Evolutionary conservation across 2,329 filamentous ascomycete genomes (phyloP), one percentile per base, ranked within the genome.

Genomic region (Pseudomassariella vexata): DNA sequence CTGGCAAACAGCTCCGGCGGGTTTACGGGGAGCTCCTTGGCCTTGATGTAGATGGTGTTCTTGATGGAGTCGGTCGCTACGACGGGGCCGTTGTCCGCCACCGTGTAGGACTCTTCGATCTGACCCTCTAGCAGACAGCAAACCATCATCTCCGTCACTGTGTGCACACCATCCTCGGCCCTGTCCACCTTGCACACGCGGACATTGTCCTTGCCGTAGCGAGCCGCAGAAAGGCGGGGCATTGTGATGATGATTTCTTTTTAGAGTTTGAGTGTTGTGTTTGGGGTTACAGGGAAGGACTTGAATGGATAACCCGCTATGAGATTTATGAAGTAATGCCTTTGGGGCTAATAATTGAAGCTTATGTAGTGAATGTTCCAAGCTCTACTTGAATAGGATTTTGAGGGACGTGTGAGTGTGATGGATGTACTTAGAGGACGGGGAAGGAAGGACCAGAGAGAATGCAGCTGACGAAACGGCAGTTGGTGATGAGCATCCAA

Each of bases 21-120:
- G 47, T 82, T 87, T 49, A 98, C 84, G 20, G 89, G 85, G 66
- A 94, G 73, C 64, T 94, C 82, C 68, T 95, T 95, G 53, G 92
- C 90, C 55, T 86, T 82, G 65, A 98, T 88, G 70, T 92, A 95
- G 56, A 85, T 81, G 49, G 85, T 96, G 66, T 98, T 95, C 70
- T 98, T 98, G 67, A 96, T 94, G 17, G 88, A 90, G 63, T 98
- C 92, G 39, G 92, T 98, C 42, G 92, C 88, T 39, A 98, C 90
- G 37, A 98, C 79, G 44, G 94, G 85, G 50, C 82, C 85, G 73
- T 98, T 98, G 68, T 98, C 89, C 49, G 87, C 90, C 53, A 76
- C 62, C 40, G 90, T 98, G 73, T 95, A 98, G 44, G 86, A 94
- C 41, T 52, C 76, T 34, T 92, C 85, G 49, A 98, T 95, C 38